Conservation (phyloP, 208 protist species). For the Wallacemonas sp. region DNA sequence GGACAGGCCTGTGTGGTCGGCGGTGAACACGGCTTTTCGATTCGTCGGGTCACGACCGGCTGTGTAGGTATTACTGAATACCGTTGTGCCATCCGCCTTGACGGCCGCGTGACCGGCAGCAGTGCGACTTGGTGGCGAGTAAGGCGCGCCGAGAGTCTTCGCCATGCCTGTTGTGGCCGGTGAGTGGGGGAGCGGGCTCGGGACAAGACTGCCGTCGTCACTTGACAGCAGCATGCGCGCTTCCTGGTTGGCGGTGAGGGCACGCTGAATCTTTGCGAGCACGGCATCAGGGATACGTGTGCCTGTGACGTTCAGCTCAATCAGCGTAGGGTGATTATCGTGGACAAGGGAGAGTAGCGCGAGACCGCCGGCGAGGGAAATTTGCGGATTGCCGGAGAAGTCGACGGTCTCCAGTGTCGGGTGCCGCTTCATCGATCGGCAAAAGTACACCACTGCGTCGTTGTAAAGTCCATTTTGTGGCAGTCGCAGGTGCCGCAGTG, state of each 20-base stretch:
- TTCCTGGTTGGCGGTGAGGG: slow-evolving; percentile 36
- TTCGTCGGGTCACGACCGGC: neutral
- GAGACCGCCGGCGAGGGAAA: slow-evolving; percentile 73
- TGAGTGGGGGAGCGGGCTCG: neutral
- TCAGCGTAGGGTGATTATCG: slow-evolving; percentile 24
- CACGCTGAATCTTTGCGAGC: slow-evolving; percentile 41
- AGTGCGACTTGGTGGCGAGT: neutral
- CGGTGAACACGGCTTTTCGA: neutral
- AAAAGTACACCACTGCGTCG: slow-evolving; percentile 79
- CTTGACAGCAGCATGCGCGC: neutral
- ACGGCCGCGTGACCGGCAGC: too few species aligned
- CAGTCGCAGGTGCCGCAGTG: slow-evolving; percentile 44
- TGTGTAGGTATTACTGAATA: neutral
- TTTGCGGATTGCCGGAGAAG: slow-evolving; percentile 56
- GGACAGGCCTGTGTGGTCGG: too few species aligned
- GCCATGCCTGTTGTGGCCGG: neutral
- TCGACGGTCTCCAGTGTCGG: slow-evolving; percentile 45
- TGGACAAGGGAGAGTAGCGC: slow-evolving; percentile 67
- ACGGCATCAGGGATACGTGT: slow-evolving; percentile 69
- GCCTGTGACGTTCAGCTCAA: slow-evolving; percentile 36
- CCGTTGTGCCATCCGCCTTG: too few species aligned
- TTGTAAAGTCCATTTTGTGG: slow-evolving; percentile 76
- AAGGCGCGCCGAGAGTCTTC: neutral
- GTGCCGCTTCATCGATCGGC: slow-evolving; percentile 60
- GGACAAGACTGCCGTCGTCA: neutral